A percentile compares a stretch with the other conserved stretches of the same genome.
Conservation (phyloP, 495 filamentous ascomycete genomes). For the Penicillium cinerascens region DNA sequence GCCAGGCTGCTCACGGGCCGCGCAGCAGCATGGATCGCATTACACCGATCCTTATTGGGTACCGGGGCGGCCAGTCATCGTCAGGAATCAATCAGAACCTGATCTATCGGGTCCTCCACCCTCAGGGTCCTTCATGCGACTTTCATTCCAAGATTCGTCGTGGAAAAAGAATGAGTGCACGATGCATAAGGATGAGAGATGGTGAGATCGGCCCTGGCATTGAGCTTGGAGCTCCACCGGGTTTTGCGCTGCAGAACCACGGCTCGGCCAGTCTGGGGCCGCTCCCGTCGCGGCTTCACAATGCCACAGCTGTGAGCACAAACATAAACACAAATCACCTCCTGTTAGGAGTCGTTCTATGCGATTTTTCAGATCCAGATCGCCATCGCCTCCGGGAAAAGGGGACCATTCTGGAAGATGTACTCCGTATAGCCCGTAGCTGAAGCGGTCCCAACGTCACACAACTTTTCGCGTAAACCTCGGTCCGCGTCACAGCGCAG, state of each 20-base stretch:
- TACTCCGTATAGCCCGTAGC: neutral
- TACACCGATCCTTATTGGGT: constrained; percentile 13
- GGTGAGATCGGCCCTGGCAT: too few species aligned
- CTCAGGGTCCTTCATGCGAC: constrained; percentile 8
- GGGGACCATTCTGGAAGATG: too few species aligned
- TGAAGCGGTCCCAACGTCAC: neutral
- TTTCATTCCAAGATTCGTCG: neutral
- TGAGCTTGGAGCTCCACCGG: neutral
- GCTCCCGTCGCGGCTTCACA: constrained; percentile 11
- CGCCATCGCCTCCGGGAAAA: neutral
- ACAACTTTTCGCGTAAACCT: neutral
- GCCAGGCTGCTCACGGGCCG: constrained; percentile 11
- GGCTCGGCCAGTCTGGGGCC: constrained; percentile 13
- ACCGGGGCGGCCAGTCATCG: constrained; percentile 16
- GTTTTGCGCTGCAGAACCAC: constrained; percentile 6
- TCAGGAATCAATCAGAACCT: constrained; percentile 16
- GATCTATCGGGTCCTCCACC: constrained; percentile 17
- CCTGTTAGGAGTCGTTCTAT: neutral
- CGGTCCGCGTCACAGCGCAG: constrained; percentile 4
- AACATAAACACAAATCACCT: neutral
- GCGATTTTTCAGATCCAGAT: neutral
- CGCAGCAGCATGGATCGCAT: constrained; percentile 14
- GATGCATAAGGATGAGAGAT: too few species aligned
- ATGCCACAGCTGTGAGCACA: neutral
- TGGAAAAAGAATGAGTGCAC: neutral